phyloP scores from a whole-genome alignment of 306 rosid genomes.

The Morella rubra region DNA sequence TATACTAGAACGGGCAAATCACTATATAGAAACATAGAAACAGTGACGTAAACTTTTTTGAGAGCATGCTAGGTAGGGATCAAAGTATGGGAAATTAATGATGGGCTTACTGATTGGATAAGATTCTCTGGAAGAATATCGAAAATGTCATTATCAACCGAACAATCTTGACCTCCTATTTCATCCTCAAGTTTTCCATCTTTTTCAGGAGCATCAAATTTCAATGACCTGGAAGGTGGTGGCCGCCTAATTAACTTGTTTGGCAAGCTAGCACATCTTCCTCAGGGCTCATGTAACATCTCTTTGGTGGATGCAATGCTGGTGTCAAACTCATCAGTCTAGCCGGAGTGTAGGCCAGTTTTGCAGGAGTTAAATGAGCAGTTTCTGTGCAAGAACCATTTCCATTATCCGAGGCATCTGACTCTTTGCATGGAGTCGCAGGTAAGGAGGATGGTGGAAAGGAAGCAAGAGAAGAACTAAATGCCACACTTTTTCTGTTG shows the following conservation, averaged over 20 bases:
- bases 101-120: constrained; percentile 65
- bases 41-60: not conserved
- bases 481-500: constrained; percentile 10
- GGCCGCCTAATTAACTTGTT: constrained; percentile 59
- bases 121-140: constrained; percentile 59
- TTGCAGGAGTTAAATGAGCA: constrained; percentile 44
- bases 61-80: not conserved
- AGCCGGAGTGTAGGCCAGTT: constrained; percentile 50
- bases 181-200: constrained; percentile 29
- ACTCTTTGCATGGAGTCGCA: constrained; percentile 50
- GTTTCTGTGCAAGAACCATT: constrained; percentile 21
- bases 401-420: constrained; percentile 27
- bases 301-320: constrained; percentile 44
- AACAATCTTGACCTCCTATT: constrained; percentile 22
- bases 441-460: constrained; percentile 13
- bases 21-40: too few relatives aligned
- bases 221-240: constrained; percentile 56
- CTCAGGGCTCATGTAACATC: constrained; percentile 55
- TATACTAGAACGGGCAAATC: not conserved
- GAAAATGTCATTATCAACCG: constrained; percentile 39
- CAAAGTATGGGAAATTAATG: not conserved
- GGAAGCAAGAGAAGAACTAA: constrained; percentile 25
- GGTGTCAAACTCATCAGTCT: constrained; percentile 69
- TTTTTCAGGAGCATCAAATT: constrained; percentile 70
- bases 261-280: constrained; percentile 31